Evolutionary conservation across 1,284 basidiomycete genomes (phyloP), one percentile per base, ranked within the genome.

Genomic region (Inonotus hispidus): DNA sequence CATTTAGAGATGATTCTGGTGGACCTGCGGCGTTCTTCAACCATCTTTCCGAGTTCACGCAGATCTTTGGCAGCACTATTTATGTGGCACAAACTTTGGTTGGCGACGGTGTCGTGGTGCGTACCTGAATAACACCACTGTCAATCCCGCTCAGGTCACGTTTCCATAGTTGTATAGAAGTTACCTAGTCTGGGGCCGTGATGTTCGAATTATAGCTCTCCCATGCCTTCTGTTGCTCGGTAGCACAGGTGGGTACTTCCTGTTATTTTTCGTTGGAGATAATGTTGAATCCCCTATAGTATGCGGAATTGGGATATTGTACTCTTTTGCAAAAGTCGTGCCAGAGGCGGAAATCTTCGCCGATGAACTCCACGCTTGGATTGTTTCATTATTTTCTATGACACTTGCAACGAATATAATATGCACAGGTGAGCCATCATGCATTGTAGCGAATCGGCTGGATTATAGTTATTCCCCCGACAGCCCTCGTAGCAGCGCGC

Each of bases 401-500:
- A 65, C 64, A 11, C 64, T 65, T 38, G 52, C 59, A 11, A 65
- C 64, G 23, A 65, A 65, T 56, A 37, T 64, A n/a, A 27, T 39
- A 16, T 63, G 62, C 38, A 65, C 64, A 29, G 56, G 64, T 61
- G 35, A 16, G 11, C 4, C 2, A n/a, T 54, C 6, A 19, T 32
- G 19, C 54, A 32, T 13, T 35, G 19, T 46, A 0, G 38, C 57
- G n/a, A n/a, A 14, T 14, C 41, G 16, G 41, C 41, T 21, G 11
- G n/a, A n/a, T 16, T 21, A n/a, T 14, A 16, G 5, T 43, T 43
- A 16, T 3, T n/a, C 8, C 11, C 60, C 32, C 27, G 32, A 37
- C 13, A 75, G 75, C 63, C 16, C 71, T 75, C 6, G 68, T 75
- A 27, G 75, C 74, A 8, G 65, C 66, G 21, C 69, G 72, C 13